Evolutionary conservation across 2,329 filamentous ascomycete genomes (phyloP).

Genomic region (Xylaria sp.): DNA sequence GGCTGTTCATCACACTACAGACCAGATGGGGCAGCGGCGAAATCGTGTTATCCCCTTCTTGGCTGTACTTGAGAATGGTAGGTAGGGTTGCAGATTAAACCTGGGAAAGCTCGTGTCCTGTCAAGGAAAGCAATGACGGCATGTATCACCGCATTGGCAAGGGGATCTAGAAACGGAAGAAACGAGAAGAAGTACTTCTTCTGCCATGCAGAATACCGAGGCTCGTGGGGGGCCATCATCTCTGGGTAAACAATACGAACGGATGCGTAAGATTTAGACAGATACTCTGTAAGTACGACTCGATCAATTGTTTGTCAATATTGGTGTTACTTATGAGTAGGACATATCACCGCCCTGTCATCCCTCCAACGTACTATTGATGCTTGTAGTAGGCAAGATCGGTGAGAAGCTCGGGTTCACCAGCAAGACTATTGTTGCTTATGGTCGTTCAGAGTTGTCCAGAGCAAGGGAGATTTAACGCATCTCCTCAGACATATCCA

Average conservation of each 20-base stretch:
- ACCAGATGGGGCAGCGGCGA: slow-evolving; percentile 24
- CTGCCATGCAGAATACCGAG: slow-evolving; percentile 7
- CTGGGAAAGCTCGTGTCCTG: slow-evolving; percentile 18
- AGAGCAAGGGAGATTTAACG: slow-evolving; percentile 1
- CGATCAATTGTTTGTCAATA: neutral
- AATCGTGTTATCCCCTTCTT: slow-evolving; percentile 26
- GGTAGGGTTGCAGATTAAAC: slow-evolving; percentile 30
- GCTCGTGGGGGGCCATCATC: neutral
- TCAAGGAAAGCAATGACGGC: slow-evolving; percentile 26
- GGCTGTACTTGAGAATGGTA: slow-evolving; percentile 24
- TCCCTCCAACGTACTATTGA: neutral
- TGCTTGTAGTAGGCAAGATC: neutral
- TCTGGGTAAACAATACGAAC: slow-evolving; percentile 8
- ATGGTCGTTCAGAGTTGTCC: slow-evolving; percentile 1
- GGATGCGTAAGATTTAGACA: neutral
- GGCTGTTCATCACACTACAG: slow-evolving; percentile 18
- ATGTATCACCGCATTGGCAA: slow-evolving; percentile 21
- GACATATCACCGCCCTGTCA: neutral
- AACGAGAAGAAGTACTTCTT: slow-evolving; percentile 1
- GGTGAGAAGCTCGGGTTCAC: slow-evolving; percentile 1
- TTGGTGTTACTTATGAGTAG: slow-evolving; percentile 15
- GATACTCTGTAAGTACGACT: neutral
- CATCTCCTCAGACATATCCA: slow-evolving; percentile 4
- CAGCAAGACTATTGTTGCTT: slow-evolving; percentile 12
- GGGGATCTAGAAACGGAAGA: slow-evolving; percentile 21